Conservation (phyloP, 441 rosid genomes). For the Mallotus repandus region DNA sequence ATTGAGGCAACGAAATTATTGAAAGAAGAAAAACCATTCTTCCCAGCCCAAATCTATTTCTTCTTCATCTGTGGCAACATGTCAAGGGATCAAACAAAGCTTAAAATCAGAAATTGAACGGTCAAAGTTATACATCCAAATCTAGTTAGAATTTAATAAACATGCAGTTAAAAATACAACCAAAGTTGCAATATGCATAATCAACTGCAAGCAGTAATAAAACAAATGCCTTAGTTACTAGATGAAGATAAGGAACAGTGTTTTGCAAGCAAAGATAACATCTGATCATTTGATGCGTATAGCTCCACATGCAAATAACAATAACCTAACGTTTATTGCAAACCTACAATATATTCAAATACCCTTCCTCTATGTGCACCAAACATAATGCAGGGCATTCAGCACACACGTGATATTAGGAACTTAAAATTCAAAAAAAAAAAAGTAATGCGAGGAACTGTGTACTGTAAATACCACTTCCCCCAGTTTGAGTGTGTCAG, state of each 20-base stretch:
- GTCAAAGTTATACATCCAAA: not conserved
- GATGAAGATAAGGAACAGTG: not conserved
- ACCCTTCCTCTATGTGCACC: not conserved
- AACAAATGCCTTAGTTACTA: not conserved
- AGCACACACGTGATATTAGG: not conserved
- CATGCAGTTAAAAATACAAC: not conserved
- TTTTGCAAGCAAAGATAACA: not conserved
- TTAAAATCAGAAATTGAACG: no score
- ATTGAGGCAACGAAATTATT: not conserved
- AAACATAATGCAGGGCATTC: not conserved
- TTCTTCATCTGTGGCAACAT: slow-evolving; percentile 46
- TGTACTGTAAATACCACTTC: not conserved
- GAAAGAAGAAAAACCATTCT: slow-evolving; percentile 31
- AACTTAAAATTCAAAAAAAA: not conserved
- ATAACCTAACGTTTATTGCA: not conserved
- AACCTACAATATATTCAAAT: not conserved
- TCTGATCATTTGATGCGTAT: not conserved
- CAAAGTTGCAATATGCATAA: not conserved
- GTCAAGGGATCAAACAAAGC: not conserved
- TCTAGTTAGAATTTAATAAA: not conserved
- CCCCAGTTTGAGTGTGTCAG: not conserved
- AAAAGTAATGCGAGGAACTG: not conserved
- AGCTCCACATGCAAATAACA: not conserved
- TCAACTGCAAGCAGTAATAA: not conserved
- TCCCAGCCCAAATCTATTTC: slow-evolving; percentile 65